phyloP scores from a whole-genome alignment of 2,329 filamentous ascomycete genomes.

The Penicillium verrucosum region DNA sequence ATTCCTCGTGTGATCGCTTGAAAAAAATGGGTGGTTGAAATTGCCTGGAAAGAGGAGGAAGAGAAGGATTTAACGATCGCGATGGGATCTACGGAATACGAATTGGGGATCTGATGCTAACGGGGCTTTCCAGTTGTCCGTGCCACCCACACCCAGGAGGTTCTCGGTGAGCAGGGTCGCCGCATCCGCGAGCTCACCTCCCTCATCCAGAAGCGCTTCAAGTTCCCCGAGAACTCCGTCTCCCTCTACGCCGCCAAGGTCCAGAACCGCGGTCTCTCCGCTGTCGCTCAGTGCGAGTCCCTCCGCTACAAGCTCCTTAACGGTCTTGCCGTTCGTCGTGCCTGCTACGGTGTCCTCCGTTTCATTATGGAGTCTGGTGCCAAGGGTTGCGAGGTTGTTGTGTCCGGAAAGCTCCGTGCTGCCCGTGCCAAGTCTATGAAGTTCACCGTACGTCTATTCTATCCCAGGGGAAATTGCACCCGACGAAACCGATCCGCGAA shows the following conservation, averaged over 20 bases:
- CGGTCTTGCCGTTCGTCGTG: conserved; percentile 95
- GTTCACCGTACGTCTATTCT: conserved; percentile 74
- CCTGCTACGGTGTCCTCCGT: conserved; percentile 99
- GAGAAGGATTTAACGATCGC: not conserved
- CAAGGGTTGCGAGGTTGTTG: conserved; percentile 99
- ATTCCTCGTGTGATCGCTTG: conserved; percentile 16
- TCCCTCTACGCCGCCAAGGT: conserved; percentile 99
- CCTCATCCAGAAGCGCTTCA: conserved; percentile 99
- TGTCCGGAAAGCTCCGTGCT: conserved; percentile 97
- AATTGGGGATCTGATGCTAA: conserved; percentile 28
- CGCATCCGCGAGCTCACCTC: conserved; percentile 99
- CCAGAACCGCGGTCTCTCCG: conserved; percentile 99
- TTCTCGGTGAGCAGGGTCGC: conserved; percentile 98
- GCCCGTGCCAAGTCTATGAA: conserved; percentile 99
- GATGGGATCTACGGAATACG: conserved; percentile 5
- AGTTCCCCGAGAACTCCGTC: conserved; percentile 99
- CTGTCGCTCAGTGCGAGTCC: conserved; percentile 99
- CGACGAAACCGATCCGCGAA: not conserved
- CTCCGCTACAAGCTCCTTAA: conserved; percentile 99
- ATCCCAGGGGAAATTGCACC: not conserved
- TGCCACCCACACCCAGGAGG: conserved; percentile 99
- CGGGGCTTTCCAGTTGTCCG: conserved; percentile 68
- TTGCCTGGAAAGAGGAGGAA: conserved; percentile 9
- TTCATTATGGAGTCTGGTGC: conserved; percentile 99
- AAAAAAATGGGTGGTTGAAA: conserved; percentile 8